phyloP scores from a whole-genome alignment of 768 basidiomycete genomes.

The Neoboletus subvelutipes region DNA sequence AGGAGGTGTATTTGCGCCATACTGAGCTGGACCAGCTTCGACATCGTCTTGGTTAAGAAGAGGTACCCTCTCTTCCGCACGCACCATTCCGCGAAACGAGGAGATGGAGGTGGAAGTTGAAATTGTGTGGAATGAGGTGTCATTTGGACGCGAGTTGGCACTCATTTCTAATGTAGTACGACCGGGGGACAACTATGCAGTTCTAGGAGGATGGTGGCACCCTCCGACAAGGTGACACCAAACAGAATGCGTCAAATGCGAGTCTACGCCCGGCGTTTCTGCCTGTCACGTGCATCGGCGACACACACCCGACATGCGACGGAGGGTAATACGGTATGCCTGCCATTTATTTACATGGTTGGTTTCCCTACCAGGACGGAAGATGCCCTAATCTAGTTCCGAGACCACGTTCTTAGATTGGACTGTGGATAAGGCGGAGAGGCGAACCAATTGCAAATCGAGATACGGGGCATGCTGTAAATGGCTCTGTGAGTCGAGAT shows the following conservation, averaged over 20 bases:
- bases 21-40: slow-evolving; percentile 25
- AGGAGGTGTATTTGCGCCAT: slow-evolving; percentile 18
- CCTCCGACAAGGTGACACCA: background rate
- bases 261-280: background rate
- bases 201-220: background rate
- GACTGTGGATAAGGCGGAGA: no score
- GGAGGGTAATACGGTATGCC: no score
- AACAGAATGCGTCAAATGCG: background rate
- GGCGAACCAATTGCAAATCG: background rate
- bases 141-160: background rate
- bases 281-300: background rate
- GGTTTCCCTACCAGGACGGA: no score
- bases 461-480: background rate
- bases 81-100: slow-evolving; percentile 27
- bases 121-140: slow-evolving; percentile 19
- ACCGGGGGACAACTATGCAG: background rate
- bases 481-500: background rate
- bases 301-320: no score
- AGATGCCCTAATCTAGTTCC: no score
- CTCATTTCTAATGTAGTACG: slow-evolving; percentile 13
- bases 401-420: no score
- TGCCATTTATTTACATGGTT: no score
- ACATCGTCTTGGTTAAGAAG: slow-evolving; percentile 28
- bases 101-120: slow-evolving; percentile 30
- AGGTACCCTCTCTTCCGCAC: slow-evolving; percentile 19